A percentile compares a stretch with the other conserved stretches of the same genome.
Conservation (phyloP, 352 stramenopile genomes). For the Phytopythium delawarense region DNA sequence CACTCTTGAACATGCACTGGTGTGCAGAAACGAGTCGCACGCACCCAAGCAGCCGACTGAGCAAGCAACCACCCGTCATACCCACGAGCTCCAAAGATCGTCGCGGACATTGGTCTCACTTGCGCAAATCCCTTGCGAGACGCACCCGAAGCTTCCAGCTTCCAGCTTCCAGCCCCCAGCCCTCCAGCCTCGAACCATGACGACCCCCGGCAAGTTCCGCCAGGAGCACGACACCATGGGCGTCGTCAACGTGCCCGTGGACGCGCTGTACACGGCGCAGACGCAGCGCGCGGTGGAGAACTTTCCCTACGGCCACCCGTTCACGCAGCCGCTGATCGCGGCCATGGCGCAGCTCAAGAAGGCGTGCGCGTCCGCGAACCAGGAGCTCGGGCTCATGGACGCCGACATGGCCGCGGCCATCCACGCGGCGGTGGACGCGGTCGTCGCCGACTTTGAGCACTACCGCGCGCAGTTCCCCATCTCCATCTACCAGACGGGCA, state of each 20-base stretch:
- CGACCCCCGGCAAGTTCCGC: constrained; percentile 20
- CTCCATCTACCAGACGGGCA: constrained; percentile 88
- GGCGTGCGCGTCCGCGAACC: constrained; percentile 36
- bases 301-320: constrained; percentile 46
- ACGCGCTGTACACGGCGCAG: constrained; percentile 49
- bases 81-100: neutral
- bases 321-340: constrained; percentile 34
- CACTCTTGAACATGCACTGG: neutral
- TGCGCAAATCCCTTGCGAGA: neutral
- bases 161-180: neutral
- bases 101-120: neutral
- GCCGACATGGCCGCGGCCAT: constrained; percentile 30
- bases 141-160: neutral
- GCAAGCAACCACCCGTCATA: neutral
- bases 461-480: constrained; percentile 47
- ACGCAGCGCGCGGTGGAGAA: constrained; percentile 50
- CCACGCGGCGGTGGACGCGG: constrained; percentile 23
- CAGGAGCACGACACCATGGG: constrained; percentile 54
- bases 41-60: constrained; percentile 2
- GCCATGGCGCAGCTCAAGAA: constrained; percentile 48
- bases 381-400: constrained; percentile 36
- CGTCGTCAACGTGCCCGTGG: constrained; percentile 38
- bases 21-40: no score
- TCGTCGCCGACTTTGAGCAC: constrained; percentile 25
- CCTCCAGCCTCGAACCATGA: neutral